Evolutionary conservation across 441 rosid genomes (phyloP).

Genomic region (Pelargonium cotyledonis): DNA sequence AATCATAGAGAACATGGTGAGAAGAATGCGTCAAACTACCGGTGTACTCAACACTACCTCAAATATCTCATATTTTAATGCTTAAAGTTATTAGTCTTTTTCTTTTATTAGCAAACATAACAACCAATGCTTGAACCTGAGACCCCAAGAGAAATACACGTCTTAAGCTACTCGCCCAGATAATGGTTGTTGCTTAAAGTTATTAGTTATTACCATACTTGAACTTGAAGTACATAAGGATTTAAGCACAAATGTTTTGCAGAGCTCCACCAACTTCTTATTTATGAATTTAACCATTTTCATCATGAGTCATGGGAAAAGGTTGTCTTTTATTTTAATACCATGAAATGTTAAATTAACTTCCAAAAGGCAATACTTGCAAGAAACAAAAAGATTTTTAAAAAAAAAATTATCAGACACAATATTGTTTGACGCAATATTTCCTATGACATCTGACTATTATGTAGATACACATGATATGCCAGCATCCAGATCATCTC

Average conservation of each 20-base stretch:
- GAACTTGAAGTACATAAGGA: too few relatives aligned
- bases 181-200: too few relatives aligned
- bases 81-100: too few relatives aligned
- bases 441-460: not conserved
- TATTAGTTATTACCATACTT: too few relatives aligned
- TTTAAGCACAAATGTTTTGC: too few relatives aligned
- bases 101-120: too few relatives aligned
- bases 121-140: too few relatives aligned
- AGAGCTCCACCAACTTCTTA: not conserved
- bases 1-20: not conserved
- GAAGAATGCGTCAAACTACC: not conserved
- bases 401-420: not conserved
- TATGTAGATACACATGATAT: not conserved
- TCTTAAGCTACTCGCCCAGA: too few relatives aligned
- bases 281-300: not conserved
- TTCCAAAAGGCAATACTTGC: not conserved
- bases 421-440: conserved; percentile 3
- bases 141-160: too few relatives aligned
- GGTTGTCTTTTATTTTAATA: not conserved
- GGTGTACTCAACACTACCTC: too few relatives aligned
- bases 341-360: not conserved
- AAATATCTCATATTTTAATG: too few relatives aligned
- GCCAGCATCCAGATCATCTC: too few relatives aligned
- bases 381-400: not conserved
- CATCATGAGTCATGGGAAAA: not conserved